Evolutionary conservation across 2,329 filamentous ascomycete species (phyloP).

Genomic region (Periconia macrospinosa): DNA sequence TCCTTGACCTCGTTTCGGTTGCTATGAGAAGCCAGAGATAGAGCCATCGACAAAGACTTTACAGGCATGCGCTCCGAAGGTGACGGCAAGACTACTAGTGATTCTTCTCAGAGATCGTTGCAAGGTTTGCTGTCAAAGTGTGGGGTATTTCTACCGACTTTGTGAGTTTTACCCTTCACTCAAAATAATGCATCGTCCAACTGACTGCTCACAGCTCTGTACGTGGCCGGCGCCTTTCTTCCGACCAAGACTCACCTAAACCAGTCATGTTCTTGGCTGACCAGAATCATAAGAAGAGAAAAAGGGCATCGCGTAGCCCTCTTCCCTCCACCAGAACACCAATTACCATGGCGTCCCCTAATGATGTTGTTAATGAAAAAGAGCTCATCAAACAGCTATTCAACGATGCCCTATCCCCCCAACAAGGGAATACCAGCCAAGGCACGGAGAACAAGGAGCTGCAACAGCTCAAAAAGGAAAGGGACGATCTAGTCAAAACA

Average conservation of each 20-base stretch:
- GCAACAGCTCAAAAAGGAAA: conserved; percentile 21
- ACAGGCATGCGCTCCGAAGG: conserved; percentile 36
- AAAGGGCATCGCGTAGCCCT: conserved; percentile 26
- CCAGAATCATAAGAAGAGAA: conserved; percentile 37
- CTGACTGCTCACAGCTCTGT: conserved; percentile 24
- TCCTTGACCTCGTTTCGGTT: conserved; percentile 4
- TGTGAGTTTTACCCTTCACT: conserved; percentile 22
- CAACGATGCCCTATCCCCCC: not conserved
- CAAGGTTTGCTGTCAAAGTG: conserved; percentile 32
- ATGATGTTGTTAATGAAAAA: conserved; percentile 1
- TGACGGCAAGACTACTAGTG: conserved; percentile 28
- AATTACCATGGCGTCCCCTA: conserved; percentile 8
- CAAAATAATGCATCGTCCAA: not conserved
- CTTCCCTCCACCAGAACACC: conserved; percentile 14
- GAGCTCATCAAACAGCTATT: not conserved
- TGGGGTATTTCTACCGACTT: conserved; percentile 23
- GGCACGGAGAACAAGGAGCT: not conserved
- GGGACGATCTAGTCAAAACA: conserved; percentile 27
- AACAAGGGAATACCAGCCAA: not conserved
- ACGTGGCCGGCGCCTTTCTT: conserved; percentile 30
- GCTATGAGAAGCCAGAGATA: conserved; percentile 29
- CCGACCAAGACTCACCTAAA: conserved; percentile 21
- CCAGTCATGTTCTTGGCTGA: conserved; percentile 32
- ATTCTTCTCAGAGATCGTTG: conserved; percentile 23
- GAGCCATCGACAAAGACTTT: conserved; percentile 14